Evolutionary conservation across 2,329 filamentous ascomycete species (phyloP), one percentile per base, ranked within the genome.

Genomic region (Sporothrix pseudoabietina): DNA sequence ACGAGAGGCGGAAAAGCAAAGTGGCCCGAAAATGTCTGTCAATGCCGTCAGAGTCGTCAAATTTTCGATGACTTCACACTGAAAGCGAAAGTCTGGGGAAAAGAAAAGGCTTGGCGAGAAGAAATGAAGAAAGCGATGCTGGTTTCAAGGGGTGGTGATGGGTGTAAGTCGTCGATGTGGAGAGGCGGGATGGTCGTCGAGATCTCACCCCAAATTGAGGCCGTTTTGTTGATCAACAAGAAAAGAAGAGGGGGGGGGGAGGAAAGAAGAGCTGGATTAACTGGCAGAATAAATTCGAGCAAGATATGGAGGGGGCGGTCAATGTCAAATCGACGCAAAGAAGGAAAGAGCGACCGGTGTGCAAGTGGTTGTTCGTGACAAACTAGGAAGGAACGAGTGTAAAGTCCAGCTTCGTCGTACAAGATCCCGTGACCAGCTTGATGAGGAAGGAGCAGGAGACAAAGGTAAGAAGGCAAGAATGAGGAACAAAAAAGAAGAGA

Each of bases 341-440:
- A 72, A 8, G 59, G 71, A 65, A 57, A 12, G 71, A 68, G 47
- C 59, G 59, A 68, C 39, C 39, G 10, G 39, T 39, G 61, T 49
- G 14, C 44, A 35, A 47, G 14, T 8, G 30, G 16, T n/a, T 12
- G 47, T 26, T 22, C n/a, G 47, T 66, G 49, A 57, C 61, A 72
- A 39, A 71, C 52, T 32, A 54, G 69, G 69, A 71, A 71, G 44
- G 69, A 59, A 57, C 69, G 69, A 66, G 30, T 30, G 61, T n/a
- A 19, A 66, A 57, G 26, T 19, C 32, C 32, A 66, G 61, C 30
- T 52, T 71, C 39, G 26, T 61, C 54, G 9, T 39, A 57, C 26
- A 57, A 39, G 66, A 54, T 35, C 47, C 44, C 26, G 47, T 35
- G 61, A 52, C 16, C 22, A 52, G 30, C 4, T 47, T 16, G 12